phyloP scores from a whole-genome alignment of 768 basidiomycete genomes.

The Paxillus involutus region DNA sequence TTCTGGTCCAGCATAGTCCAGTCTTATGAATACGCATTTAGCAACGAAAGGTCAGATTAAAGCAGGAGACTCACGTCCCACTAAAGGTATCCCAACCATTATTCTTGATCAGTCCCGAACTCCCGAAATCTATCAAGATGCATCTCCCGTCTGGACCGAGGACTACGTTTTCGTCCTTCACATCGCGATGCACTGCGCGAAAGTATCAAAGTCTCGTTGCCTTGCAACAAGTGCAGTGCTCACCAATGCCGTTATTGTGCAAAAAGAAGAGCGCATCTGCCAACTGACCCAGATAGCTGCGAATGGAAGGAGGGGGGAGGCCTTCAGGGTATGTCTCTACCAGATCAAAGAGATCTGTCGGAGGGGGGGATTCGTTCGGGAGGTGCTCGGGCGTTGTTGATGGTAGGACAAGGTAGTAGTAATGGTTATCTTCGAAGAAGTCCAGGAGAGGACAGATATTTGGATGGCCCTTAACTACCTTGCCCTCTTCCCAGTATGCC shows the following conservation, averaged over 20 bases:
- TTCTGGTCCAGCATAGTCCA: conserved; percentile 96
- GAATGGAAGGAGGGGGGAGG: conserved; percentile 67
- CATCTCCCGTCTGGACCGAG: conserved; percentile 79
- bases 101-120: conserved; percentile 82
- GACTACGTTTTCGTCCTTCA: conserved; percentile 97
- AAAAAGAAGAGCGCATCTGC: conserved; percentile 89
- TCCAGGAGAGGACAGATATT: conserved; percentile 94
- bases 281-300: conserved; percentile 90
- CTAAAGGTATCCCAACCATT: conserved; percentile 90
- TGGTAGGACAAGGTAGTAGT: conserved; percentile 92
- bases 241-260: conserved; percentile 89
- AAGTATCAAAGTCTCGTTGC: conserved; percentile 10
- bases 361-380: conserved; percentile 52
- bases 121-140: conserved; percentile 96
- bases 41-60: background rate
- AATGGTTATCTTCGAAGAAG: conserved; percentile 96
- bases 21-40: conserved; percentile 38
- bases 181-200: conserved; percentile 83
- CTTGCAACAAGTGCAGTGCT: conserved; percentile 20
- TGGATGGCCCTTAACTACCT: conserved; percentile 83
- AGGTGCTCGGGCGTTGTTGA: conserved; percentile 62
- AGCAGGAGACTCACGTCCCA: conserved; percentile 69
- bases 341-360: conserved; percentile 90
- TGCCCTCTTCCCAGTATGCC: conserved; percentile 66
- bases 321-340: conserved; percentile 90